Base-by-base conservation (phyloP, 106 monocot genomes). In the Amphibolis antarctica region DNA sequence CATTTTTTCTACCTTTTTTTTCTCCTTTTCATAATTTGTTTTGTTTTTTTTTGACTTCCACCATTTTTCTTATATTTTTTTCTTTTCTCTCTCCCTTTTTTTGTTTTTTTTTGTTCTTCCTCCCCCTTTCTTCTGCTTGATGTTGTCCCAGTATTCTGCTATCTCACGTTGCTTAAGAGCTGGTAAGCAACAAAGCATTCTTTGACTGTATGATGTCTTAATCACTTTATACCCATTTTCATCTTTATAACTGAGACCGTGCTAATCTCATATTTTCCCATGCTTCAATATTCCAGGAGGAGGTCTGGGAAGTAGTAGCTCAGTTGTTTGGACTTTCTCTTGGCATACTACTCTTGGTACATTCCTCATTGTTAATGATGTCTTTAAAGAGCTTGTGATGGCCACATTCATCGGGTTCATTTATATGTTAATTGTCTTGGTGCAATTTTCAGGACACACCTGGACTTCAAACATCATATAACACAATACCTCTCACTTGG, bases 291-390 rank as follows among this genome's bases (percentile, higher is more conserved):
- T 74, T 77, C 69, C 72, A 96, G 94, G 94, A 96, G 64, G 94
- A 96, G 86, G 94, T 96, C 13, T 96, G 94, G 94, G 94, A 89
- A 74, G 89, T 96, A 67, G 75, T 69, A 59, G 94, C 94, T 63
- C 89, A 96, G 69, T 67, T 96, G n/a, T 10, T 86, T n/a, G 94
- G 94, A n/a, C 94, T 89, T 72, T 68, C 64, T 24, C 30, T 96
- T 59, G 94, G 89, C 61, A 77, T 96, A 73, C 31, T 96, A 58
- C 45, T 89, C 42, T 66, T 96, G 83, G 94, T 89, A 86, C 47
- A 20, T 28, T 28, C 21, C 36, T 36, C 62, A 30, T 30, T 55
- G 17, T 55, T 55, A 12, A 19, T 66, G 26, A 6, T 66, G 15
- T 29, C 14, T 10, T 28, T 57, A 57, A 3, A 28, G 5, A 26